Base-by-base conservation (phyloP, 345 rosid genomes). In the Bruguiera parviflora region DNA sequence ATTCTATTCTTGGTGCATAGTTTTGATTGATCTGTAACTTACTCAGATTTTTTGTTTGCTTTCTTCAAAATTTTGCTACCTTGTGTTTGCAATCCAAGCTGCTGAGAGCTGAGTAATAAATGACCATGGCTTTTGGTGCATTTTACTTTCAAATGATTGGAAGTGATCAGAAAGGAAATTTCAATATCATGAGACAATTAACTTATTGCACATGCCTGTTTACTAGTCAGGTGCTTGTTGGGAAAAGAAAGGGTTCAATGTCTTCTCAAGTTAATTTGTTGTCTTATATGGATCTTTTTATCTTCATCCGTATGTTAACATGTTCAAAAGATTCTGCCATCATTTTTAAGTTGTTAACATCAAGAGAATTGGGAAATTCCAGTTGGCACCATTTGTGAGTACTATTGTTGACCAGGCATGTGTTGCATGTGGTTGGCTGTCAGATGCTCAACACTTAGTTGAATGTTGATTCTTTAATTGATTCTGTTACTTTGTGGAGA, bases 51-150 rank as follows among this genome's bases (percentile, higher is more conserved):
- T 46, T 28, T 59, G 25, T 27, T 20, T 27, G 28, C n/a, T 59
- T n/a, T 18, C 20, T 66, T 31, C 24, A 31, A 29, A 47, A 46
- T 29, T 15, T 52, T 52, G n/a, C 27, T 65, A 3, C 20, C 24
- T 2, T 11, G 29, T 47, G 16, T 71, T 56, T 72, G 59, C 22
- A 29, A 47, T 49, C 57, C 19, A 64, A 57, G 19, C 15, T 63
- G 51, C 27, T 18, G 2, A 61, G 29, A 29, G 16, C 49, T 33
- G 20, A 24, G 3, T 9, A 66, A 25, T 46, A 35, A 28, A 28
- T 71, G 52, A 53, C 53, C 39, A 9, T 13, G 20, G 19, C 53
- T 27, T 53, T 49, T 56, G 46, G 63, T 63, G 24, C 61, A 10
- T 37, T 37, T 33, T 5, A 27, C 53, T 11, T 53, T 2, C 15